Conservation (phyloP, 225 moss, liverwort and hornwort genomes). For the Asterella californica region DNA sequence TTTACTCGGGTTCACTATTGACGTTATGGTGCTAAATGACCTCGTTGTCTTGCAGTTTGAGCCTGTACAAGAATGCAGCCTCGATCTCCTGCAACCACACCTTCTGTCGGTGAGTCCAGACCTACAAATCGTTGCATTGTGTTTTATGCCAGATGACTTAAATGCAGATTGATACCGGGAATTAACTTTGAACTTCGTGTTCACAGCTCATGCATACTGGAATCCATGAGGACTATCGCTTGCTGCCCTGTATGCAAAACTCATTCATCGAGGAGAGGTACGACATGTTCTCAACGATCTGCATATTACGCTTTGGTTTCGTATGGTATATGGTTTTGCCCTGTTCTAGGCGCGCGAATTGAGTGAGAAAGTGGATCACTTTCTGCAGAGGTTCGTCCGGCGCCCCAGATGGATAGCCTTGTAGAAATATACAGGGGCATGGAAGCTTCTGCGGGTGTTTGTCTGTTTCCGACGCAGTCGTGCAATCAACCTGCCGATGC, state of each 20-base stretch:
- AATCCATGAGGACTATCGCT: conserved; percentile 43
- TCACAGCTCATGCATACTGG: conserved; percentile 42
- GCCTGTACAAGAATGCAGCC: conserved; percentile 47
- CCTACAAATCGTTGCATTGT: neutral
- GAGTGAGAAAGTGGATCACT: neutral
- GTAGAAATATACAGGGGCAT: conserved; percentile 46
- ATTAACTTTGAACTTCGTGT: neutral
- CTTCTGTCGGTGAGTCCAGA: conserved; percentile 45
- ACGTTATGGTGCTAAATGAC: neutral
- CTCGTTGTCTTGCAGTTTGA: conserved; percentile 32
- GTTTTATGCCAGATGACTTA: neutral
- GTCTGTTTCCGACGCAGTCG: conserved; percentile 38
- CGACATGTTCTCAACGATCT: too few relatives aligned
- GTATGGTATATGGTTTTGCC: too few relatives aligned
- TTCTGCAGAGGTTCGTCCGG: conserved; percentile 44
- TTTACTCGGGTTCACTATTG: neutral
- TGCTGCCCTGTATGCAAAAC: conserved; percentile 51
- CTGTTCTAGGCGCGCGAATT: too few relatives aligned
- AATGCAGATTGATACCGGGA: too few relatives aligned
- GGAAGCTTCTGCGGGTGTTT: conserved; percentile 38
- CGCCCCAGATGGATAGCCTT: conserved; percentile 54
- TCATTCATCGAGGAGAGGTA: conserved; percentile 45
- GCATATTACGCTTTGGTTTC: neutral
- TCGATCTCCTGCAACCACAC: conserved; percentile 51
- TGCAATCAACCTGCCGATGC: neutral